Percentiles rank a stretch among this genome's conserved stretches.
Conservation (phyloP, 345 rosid species). For the Excoecaria agallocha region DNA sequence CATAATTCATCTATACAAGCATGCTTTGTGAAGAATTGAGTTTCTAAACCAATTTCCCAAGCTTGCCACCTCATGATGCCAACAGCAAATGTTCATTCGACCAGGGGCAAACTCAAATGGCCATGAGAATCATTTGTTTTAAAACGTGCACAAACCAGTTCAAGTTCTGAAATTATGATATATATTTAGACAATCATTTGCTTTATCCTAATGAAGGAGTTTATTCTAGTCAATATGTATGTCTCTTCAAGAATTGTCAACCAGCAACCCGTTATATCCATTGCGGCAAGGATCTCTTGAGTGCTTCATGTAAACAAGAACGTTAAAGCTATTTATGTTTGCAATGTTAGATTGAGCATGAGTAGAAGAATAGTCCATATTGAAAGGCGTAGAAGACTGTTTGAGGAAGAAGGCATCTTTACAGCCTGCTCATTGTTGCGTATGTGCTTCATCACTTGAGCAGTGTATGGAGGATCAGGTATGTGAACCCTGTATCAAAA, state of each 20-base stretch:
- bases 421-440: slow-evolving; percentile 30
- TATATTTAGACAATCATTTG: not conserved
- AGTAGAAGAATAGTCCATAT: slow-evolving; percentile 30
- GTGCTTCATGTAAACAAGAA: not conserved
- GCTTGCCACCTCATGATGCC: not conserved
- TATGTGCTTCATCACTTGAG: slow-evolving; percentile 27
- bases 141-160: not conserved
- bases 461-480: slow-evolving; percentile 24
- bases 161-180: not conserved
- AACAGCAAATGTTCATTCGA: not conserved
- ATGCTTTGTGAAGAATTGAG: no score
- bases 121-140: not conserved
- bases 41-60: not conserved
- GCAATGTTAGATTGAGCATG: slow-evolving; percentile 26
- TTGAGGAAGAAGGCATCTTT: slow-evolving; percentile 49
- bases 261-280: not conserved
- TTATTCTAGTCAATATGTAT: not conserved
- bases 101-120: not conserved
- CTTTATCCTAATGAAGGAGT: not conserved
- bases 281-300: no score
- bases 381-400: slow-evolving; percentile 33
- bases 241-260: not conserved
- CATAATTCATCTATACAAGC: no score
- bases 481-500: slow-evolving; percentile 32
- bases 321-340: not conserved